Conservation (phyloP, 1,139 yeast genomes). For the Debaryomycetaceae sp. region DNA sequence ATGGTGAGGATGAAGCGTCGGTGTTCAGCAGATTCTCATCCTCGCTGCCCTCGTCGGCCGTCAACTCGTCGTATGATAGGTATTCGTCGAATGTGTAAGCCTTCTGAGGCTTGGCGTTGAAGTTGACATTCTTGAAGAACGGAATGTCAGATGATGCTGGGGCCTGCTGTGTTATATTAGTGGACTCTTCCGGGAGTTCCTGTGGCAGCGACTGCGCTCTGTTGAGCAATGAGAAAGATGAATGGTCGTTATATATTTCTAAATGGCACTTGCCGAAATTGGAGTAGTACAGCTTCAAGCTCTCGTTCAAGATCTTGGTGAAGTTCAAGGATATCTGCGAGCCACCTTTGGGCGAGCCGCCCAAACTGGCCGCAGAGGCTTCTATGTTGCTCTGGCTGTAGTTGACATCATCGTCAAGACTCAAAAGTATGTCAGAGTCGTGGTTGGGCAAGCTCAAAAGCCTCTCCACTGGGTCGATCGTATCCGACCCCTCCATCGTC, state of each 20-base stretch:
- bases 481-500: slow-evolving; percentile 20
- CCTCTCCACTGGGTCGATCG: slow-evolving; percentile 45
- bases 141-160: slow-evolving; percentile 21
- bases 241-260: slow-evolving; percentile 27
- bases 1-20: slow-evolving; percentile 2
- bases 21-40: slow-evolving; percentile 4
- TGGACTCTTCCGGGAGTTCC: slow-evolving; percentile 4
- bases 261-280: slow-evolving; percentile 21
- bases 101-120: slow-evolving; percentile 26
- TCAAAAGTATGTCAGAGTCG: slow-evolving; percentile 25
- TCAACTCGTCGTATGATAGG: slow-evolving; percentile 29
- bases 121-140: slow-evolving; percentile 23
- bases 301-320: slow-evolving; percentile 39
- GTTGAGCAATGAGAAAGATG: slow-evolving; percentile 36
- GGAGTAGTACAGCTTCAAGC: slow-evolving; percentile 33
- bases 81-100: slow-evolving; percentile 39
- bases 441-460: slow-evolving; percentile 35
- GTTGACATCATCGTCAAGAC: slow-evolving; percentile 14
- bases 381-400: not conserved
- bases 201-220: slow-evolving; percentile 2
- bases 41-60: slow-evolving; percentile 10
- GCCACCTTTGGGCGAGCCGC: not conserved
- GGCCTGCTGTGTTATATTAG: slow-evolving; percentile 1
- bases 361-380: not conserved
- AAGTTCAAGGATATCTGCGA: slow-evolving; percentile 27